Base-by-base conservation (phyloP, 306 rosid species). In the Gastrolobium bilobum region DNA sequence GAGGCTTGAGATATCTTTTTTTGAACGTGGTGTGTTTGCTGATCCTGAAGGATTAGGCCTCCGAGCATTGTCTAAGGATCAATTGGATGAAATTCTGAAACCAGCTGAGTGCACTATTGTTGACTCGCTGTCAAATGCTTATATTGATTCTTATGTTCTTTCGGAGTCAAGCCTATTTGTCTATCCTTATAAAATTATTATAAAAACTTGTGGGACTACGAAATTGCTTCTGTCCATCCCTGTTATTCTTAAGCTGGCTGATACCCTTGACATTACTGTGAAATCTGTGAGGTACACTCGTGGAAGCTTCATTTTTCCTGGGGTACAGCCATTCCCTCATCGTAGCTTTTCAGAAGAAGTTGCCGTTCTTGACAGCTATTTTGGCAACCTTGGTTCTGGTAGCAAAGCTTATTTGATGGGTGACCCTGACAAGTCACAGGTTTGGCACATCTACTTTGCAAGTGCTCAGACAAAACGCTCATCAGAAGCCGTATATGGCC, bases 71-170 rank as follows among this genome's bases (percentile, higher is more conserved):
- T 87, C 97, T 0, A 91, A 79, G 77, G 88, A 73, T 14, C 93
- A 95, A 40, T 15, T 95, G 54, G 97, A 93, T 71, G 98, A 92
- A 81, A 87, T 95, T 78, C 91, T 95, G 39, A 86, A 83, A 39
- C 92, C 92, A 37, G 99, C 99, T 2, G 89, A 93, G 76, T 95
- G 99, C 88, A 95, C 99, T 11, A 93, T 95, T 82, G 99, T 95
- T 60, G 72, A 87, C 37, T 87, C 99, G 11, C 78, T 91, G 62
- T 95, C 92, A 1, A 95, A 95, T 20, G 98, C 87, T 40, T 11
- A 82, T 68, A 79, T 95, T 43, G 99, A 95, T 82, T 95, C 99
- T 6, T 93, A 95, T 50, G 98, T 95, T 69, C 99, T 95, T 9
- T 95, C 99, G 0, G 99, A 95, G 77, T 95, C 99, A 8, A 95